Base-by-base conservation (phyloP, 225 moss, liverwort and hornwort species). In the Anthoceros angustus region DNA sequence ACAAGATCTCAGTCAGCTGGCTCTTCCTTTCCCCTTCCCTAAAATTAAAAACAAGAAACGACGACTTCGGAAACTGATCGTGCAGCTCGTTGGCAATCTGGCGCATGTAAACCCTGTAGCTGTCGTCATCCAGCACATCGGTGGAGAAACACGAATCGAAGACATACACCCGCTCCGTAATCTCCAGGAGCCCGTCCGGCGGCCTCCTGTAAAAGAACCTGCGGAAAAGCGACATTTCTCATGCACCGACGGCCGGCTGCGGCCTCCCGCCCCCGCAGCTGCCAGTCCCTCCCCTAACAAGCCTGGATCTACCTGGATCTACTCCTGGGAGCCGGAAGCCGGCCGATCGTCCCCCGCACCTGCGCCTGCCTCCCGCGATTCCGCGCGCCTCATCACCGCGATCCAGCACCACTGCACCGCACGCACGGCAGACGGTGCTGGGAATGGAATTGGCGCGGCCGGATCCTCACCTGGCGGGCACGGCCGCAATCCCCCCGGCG, bases 21-120 rank as follows among this genome's bases (percentile, higher is more conserved):
- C 98, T 98, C 75, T 92, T 98, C 71, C 88, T 98, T 71, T 98
- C 98, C n/a, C 98, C 98, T 77, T 98, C 98, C 80, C 98, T 86
- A 70, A 98, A 98, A 20, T 98, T 98, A 41, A 92, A 98, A 20
- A 92, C 92, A 43, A 92, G 78, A 76, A 87, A 92, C 12, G 98
- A 98, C 12, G 98, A 98, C 55, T 86, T 86, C 67, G 84, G 98
- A 66, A 98, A 98, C 80, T 98, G 98, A 76, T 98, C 92, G 70
- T 92, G 98, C 25, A 98, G 78, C 70, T 89, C 87, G 14, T 88
- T 89, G 15, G 98, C 98, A 74, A 92, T 83, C 63, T 92, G 89
- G 26, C 98, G 83, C 92, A 98, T 89, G 43, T 98, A 98, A 69
- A 89, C 80, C 67, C 86, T 92, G 84, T 92, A 98, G 7, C 89